A percentile compares a stretch with the other conserved stretches of the same genome.
phyloP scores from a whole-genome alignment of 2,329 filamentous ascomycete genomes.

The Drechmeria coniospora region DNA sequence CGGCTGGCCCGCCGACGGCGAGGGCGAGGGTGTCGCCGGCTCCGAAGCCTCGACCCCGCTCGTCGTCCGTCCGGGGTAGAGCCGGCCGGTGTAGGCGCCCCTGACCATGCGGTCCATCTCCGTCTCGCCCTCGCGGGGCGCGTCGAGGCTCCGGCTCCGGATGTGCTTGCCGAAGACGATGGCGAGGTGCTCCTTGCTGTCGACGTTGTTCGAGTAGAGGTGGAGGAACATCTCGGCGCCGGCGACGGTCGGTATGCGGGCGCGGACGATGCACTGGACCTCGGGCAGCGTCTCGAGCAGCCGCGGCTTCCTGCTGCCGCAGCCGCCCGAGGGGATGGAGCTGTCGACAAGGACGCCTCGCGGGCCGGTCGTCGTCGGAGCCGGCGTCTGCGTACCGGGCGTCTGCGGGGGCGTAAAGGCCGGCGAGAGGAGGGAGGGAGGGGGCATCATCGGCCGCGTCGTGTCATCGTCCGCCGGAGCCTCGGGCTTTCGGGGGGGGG shows the following conservation, averaged over 20 bases:
- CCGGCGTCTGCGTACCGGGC: slow-evolving; percentile 42
- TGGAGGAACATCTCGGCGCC: slow-evolving; percentile 96
- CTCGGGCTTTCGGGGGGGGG: neutral
- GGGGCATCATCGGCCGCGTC: slow-evolving; percentile 18
- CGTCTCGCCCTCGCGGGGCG: slow-evolving; percentile 58
- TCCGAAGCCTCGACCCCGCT: slow-evolving; percentile 38
- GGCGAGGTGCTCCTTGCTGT: slow-evolving; percentile 90
- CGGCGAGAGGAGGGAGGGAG: slow-evolving; percentile 67
- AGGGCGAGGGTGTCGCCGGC: slow-evolving; percentile 2
- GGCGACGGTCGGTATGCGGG: slow-evolving; percentile 80
- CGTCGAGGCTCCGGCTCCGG: slow-evolving; percentile 56
- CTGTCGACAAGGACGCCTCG: slow-evolving; percentile 46
- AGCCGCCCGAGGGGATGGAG: slow-evolving; percentile 40
- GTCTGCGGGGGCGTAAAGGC: slow-evolving; percentile 64
- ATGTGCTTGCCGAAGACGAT: slow-evolving; percentile 91
- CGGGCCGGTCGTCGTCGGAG: slow-evolving; percentile 22
- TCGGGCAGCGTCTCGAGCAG: slow-evolving; percentile 62
- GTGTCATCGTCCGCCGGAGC: neutral
- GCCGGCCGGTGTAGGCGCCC: slow-evolving; percentile 76
- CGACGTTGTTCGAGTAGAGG: slow-evolving; percentile 80
- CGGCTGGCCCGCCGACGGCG: slow-evolving; percentile 5
- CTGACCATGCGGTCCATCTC: slow-evolving; percentile 86
- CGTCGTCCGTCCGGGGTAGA: slow-evolving; percentile 72
- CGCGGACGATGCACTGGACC: slow-evolving; percentile 88
- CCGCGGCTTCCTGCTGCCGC: slow-evolving; percentile 49